These are phyloP conservation scores for Gracilaria gracilis DNA, from an alignment of 23 red algal genomes.

Conservation along the genomic window DNA sequence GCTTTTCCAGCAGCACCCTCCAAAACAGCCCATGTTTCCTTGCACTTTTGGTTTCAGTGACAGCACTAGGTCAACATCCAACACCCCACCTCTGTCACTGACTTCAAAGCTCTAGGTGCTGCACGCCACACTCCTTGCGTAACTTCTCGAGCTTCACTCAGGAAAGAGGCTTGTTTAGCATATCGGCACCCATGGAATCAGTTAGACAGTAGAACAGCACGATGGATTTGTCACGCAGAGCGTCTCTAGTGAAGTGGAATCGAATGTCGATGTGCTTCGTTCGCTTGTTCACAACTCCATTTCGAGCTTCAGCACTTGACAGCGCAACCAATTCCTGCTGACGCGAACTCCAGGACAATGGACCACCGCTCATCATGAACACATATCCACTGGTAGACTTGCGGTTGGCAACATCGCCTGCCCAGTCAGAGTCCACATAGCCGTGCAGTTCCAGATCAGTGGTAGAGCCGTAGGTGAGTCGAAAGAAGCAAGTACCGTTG, in stretches of 20 bases:
- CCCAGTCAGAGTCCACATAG: slow-evolving; percentile 42
- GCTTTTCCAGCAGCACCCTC: no score
- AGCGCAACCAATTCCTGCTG: slow-evolving; percentile 60
- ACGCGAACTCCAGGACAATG: slow-evolving; percentile 21
- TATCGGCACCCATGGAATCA: no score
- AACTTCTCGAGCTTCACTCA: slow-evolving; percentile 45
- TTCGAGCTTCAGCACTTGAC: slow-evolving; percentile 55
- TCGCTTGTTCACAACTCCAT: no score
- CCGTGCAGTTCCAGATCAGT: background rate
- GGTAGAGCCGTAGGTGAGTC: background rate
- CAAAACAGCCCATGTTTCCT: no score
- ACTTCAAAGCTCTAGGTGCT: no score
- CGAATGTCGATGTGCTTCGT: no score
- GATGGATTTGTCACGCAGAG: no score
- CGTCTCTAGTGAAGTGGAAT: no score
- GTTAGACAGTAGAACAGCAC: no score
- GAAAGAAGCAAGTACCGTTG: background rate
- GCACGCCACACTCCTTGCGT: slow-evolving; percentile 29
- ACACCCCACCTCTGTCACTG: no score
- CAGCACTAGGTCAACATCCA: no score
- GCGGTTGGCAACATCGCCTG: background rate
- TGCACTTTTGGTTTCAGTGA: no score
- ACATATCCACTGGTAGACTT: slow-evolving; percentile 35
- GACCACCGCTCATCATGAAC: slow-evolving; percentile 31
- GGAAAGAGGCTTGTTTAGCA: slow-evolving; percentile 30